These are phyloP conservation scores for Podochytrium sp. DNA, from an alignment of 192 early-diverging fungal genomes.

Conservation along the genomic window DNA sequence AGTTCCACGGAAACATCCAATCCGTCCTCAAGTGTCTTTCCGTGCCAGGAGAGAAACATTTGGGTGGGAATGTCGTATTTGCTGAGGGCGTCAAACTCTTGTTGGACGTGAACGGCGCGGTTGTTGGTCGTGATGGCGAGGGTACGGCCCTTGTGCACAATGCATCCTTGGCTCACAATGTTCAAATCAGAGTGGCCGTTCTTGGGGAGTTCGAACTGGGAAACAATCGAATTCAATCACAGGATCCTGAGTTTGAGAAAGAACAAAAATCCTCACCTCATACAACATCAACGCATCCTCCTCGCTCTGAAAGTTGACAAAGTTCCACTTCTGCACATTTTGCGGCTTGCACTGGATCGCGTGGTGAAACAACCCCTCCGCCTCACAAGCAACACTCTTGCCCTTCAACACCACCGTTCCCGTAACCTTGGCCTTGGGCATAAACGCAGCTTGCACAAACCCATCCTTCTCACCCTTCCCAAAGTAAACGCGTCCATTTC, in stretches of 20 bases:
- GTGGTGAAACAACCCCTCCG: conserved; percentile 77
- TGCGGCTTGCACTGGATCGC: conserved; percentile 86
- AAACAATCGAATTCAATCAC: neutral
- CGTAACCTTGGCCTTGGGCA: conserved; percentile 73
- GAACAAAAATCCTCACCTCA: conserved; percentile 38
- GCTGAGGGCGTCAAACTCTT: conserved; percentile 70
- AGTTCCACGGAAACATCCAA: conserved; percentile 61
- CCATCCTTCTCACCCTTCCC: conserved; percentile 50
- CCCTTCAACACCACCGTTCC: conserved; percentile 76
- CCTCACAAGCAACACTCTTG: conserved; percentile 39
- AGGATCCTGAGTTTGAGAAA: too few species aligned
- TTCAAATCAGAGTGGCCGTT: conserved; percentile 55
- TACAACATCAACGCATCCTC: conserved; percentile 63
- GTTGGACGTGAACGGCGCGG: conserved; percentile 62
- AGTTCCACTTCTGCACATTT: conserved; percentile 84
- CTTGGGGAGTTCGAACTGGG: conserved; percentile 73
- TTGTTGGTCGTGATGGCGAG: conserved; percentile 79
- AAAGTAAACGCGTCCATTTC: conserved; percentile 79
- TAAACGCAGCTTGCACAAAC: conserved; percentile 80
- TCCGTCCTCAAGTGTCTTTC: conserved; percentile 52
- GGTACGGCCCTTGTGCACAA: conserved; percentile 69
- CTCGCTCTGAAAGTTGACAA: conserved; percentile 72
- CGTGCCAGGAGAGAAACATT: conserved; percentile 72
- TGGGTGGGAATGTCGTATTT: conserved; percentile 80
- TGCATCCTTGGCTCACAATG: conserved; percentile 66